These are phyloP conservation scores for Apiospora malaysiana DNA, from an alignment of 2,329 filamentous ascomycete genomes.

Conservation along the genomic window DNA sequence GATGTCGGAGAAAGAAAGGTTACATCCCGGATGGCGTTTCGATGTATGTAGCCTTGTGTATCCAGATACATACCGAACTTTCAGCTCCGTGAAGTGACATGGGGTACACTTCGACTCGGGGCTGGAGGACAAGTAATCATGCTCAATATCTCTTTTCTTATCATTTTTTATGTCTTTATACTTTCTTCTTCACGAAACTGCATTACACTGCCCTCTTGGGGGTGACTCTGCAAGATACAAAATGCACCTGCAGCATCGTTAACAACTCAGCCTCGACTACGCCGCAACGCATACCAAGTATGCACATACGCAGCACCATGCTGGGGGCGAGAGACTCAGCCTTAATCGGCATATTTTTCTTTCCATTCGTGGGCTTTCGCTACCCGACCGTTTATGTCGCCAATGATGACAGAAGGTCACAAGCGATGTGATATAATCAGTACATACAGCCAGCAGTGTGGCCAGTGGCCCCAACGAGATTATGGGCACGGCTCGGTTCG, in stretches of 20 bases:
- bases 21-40: not conserved
- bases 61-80: not conserved
- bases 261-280: not conserved
- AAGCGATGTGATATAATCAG: not conserved
- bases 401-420: not conserved
- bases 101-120: not conserved
- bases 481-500: no score
- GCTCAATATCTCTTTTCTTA: no score
- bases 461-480: not conserved
- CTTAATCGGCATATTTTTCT: not conserved
- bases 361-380: not conserved
- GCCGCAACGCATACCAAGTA: not conserved
- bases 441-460: not conserved
- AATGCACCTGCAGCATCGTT: not conserved
- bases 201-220: not conserved
- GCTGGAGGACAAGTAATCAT: no score
- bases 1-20: not conserved
- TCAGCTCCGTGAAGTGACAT: not conserved
- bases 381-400: not conserved
- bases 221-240: not conserved
- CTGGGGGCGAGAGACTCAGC: slow-evolving; percentile 4
- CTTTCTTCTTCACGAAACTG: not conserved
- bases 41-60: not conserved
- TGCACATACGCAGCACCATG: not conserved
- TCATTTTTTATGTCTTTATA: not conserved